phyloP scores from a whole-genome alignment of 176 grass and related monocot genomes.

The Zizania latifolia region DNA sequence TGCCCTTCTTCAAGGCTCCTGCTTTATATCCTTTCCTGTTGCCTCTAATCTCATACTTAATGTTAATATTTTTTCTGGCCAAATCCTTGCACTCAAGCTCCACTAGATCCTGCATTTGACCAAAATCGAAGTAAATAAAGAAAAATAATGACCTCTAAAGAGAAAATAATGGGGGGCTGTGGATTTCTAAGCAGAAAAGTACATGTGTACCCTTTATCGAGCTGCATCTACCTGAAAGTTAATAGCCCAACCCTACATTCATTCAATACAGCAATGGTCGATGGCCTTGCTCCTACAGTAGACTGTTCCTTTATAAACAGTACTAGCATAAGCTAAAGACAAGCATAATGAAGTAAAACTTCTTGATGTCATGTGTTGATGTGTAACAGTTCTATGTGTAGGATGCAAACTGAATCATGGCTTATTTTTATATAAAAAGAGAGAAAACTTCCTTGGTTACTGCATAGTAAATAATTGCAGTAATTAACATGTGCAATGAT shows the following conservation, averaged over 20 bases:
- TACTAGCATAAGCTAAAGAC: background rate
- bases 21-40: slow-evolving; percentile 77
- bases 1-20: slow-evolving; percentile 66
- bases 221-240: background rate
- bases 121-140: background rate
- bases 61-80: slow-evolving; percentile 47
- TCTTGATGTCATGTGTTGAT: background rate
- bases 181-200: background rate
- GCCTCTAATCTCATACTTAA: slow-evolving; percentile 50
- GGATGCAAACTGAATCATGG: background rate
- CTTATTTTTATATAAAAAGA: background rate
- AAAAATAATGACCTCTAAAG: background rate
- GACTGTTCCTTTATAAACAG: background rate
- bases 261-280: background rate
- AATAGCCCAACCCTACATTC: background rate
- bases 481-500: background rate
- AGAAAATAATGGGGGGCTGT: background rate
- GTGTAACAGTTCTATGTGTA: background rate
- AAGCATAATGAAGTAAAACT: background rate
- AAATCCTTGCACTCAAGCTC: slow-evolving; percentile 59
- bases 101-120: slow-evolving; percentile 56
- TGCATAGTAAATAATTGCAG: background rate
- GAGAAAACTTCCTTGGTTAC: background rate
- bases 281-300: background rate
- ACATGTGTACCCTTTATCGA: background rate